Evolutionary conservation across 2,329 filamentous ascomycete genomes (phyloP).

Genomic region (Erysiphe pisi): DNA sequence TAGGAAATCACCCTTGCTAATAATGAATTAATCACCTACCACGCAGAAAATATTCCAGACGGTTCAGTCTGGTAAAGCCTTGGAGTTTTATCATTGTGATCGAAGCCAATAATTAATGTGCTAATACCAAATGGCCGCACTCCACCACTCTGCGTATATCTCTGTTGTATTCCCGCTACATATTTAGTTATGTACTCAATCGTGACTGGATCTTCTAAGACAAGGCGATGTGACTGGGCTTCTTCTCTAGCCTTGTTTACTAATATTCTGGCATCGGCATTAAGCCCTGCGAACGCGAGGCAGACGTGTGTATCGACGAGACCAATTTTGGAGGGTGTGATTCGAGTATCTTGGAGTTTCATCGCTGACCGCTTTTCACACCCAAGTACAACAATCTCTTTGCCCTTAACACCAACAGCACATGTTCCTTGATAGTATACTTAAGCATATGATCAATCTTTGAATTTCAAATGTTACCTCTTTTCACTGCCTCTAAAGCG

Average conservation of each 20-base stretch:
- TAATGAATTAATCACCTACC: constrained; percentile 46
- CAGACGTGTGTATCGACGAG: constrained; percentile 92
- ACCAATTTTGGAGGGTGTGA: constrained; percentile 97
- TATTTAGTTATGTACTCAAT: constrained; percentile 99
- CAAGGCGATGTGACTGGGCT: constrained; percentile 92
- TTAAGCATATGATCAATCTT: not conserved
- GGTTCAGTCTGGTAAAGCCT: constrained; percentile 97
- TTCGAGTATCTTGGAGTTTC: constrained; percentile 98
- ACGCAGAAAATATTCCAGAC: constrained; percentile 98
- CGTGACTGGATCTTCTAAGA: constrained; percentile 91
- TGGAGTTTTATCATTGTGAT: constrained; percentile 78
- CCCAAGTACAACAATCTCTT: constrained; percentile 86
- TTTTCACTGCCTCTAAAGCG: constrained; percentile 94
- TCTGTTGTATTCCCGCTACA: constrained; percentile 92
- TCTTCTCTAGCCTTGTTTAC: constrained; percentile 97
- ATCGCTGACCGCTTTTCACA: constrained; percentile 99
- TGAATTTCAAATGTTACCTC: constrained; percentile 50
- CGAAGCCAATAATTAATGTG: constrained; percentile 96
- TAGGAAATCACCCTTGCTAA: constrained; percentile 26
- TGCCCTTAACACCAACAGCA: constrained; percentile 93
- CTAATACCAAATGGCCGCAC: constrained; percentile 98
- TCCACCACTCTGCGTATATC: constrained; percentile 97
- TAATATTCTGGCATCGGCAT: constrained; percentile 94
- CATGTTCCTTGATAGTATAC: constrained; percentile 56
- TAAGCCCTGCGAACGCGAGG: constrained; percentile 92